phyloP scores from a whole-genome alignment of 225 moss, liverwort and hornwort species.

The Asterella californica region DNA sequence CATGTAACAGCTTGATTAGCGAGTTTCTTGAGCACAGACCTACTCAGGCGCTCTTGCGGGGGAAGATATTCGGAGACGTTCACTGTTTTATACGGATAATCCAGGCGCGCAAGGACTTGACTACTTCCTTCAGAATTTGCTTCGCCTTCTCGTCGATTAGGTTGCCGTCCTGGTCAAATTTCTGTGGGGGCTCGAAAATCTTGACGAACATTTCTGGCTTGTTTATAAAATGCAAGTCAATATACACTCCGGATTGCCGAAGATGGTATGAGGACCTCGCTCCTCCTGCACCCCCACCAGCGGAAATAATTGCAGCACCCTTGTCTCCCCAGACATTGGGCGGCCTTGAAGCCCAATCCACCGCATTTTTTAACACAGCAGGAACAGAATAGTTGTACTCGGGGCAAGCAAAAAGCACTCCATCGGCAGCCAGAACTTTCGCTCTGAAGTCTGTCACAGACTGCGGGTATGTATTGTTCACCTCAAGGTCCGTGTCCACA shows the following conservation, averaged over 20 bases:
- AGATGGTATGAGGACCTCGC: slow-evolving; percentile 28
- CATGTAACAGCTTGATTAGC: background rate
- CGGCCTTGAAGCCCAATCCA: slow-evolving; percentile 38
- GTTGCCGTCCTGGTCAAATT: slow-evolving; percentile 30
- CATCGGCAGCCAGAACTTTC: slow-evolving; percentile 26
- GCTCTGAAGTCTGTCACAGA: slow-evolving; percentile 26
- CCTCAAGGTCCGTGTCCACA: slow-evolving; percentile 36
- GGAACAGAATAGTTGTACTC: slow-evolving; percentile 38
- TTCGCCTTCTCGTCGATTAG: slow-evolving; percentile 17
- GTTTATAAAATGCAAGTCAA: slow-evolving; percentile 39
- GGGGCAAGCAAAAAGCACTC: slow-evolving; percentile 30
- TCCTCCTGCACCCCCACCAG: slow-evolving; percentile 36
- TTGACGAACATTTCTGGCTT: slow-evolving; percentile 33
- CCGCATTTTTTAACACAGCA: slow-evolving; percentile 31
- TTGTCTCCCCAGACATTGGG: slow-evolving; percentile 36
- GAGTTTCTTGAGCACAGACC: background rate
- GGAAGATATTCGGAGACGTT: background rate
- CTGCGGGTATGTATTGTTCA: slow-evolving; percentile 22
- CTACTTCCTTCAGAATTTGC: slow-evolving; percentile 8
- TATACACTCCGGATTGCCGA: slow-evolving; percentile 27
- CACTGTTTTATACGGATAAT: slow-evolving; percentile 23
- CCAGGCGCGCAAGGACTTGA: slow-evolving; percentile 27
- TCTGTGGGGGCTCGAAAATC: slow-evolving; percentile 25
- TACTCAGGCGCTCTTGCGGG: background rate
- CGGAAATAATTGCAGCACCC: slow-evolving; percentile 24